phyloP scores from a whole-genome alignment of 352 stramenopile genomes.

The Peronospora destructor region DNA sequence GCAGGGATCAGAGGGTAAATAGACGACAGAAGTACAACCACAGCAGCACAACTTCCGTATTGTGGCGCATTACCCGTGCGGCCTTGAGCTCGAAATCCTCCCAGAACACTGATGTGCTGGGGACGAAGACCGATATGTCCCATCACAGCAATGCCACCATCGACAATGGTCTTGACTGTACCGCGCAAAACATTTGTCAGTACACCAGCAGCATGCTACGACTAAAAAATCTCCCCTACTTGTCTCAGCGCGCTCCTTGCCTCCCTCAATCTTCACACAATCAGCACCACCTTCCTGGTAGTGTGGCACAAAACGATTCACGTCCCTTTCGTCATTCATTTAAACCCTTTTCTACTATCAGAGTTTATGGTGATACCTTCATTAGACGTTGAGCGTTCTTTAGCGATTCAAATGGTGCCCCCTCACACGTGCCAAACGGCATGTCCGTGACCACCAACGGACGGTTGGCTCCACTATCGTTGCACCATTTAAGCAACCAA shows the following conservation, averaged over 20 bases:
- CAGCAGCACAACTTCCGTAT: background rate
- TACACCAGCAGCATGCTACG: background rate
- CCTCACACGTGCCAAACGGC: constrained; percentile 97
- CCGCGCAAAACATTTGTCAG: background rate
- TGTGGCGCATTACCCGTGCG: constrained; percentile 71
- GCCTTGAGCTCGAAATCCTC: constrained; percentile 94
- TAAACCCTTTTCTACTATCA: background rate
- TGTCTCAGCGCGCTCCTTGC: constrained; percentile 68
- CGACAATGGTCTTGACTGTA: constrained; percentile 61
- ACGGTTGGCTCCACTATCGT: constrained; percentile 52
- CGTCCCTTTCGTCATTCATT: background rate
- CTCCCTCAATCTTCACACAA: constrained; percentile 98
- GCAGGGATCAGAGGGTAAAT: background rate
- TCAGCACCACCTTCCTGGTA: constrained; percentile 92
- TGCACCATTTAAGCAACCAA: background rate
- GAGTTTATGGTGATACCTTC: constrained; percentile 31
- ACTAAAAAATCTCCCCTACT: constrained; percentile 26
- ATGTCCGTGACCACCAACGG: constrained; percentile 97
- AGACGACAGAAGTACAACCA: background rate
- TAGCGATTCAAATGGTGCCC: constrained; percentile 85
- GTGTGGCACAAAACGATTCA: background rate
- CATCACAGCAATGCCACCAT: constrained; percentile 93
- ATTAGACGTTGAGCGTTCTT: constrained; percentile 93
- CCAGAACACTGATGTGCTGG: constrained; percentile 92
- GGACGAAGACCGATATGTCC: constrained; percentile 96